Evolutionary conservation across 495 filamentous ascomycete genomes (phyloP).

Genomic region (Penicillium roqueforti): DNA sequence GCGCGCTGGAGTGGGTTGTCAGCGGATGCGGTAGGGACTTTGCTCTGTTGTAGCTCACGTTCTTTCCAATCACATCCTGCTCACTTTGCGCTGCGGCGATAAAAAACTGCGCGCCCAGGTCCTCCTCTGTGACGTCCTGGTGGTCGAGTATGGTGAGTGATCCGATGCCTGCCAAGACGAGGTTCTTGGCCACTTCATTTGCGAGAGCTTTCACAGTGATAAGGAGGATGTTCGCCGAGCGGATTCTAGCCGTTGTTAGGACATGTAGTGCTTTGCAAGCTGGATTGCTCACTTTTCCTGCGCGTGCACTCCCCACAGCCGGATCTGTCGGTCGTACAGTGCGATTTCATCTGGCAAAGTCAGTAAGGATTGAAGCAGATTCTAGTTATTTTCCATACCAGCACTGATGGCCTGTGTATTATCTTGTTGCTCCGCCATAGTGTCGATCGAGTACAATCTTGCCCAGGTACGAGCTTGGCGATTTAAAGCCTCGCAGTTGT

Average conservation of each 20-base stretch:
- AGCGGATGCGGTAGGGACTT: background rate
- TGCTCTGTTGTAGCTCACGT: constrained; percentile 43
- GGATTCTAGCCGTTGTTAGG: constrained; percentile 28
- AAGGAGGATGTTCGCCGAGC: constrained; percentile 84
- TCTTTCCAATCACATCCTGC: constrained; percentile 58
- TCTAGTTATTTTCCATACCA: constrained; percentile 30
- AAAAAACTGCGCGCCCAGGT: constrained; percentile 88
- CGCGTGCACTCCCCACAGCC: constrained; percentile 95
- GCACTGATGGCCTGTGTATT: constrained; percentile 49
- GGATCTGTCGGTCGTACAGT: constrained; percentile 95
- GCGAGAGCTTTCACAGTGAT: constrained; percentile 85
- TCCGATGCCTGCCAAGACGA: constrained; percentile 92
- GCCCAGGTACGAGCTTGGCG: background rate
- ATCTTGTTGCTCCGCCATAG: constrained; percentile 31
- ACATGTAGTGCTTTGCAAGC: background rate
- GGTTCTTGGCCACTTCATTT: constrained; percentile 94
- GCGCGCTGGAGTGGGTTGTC: constrained; percentile 56
- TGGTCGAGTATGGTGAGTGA: constrained; percentile 88
- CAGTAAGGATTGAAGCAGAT: background rate
- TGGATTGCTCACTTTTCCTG: constrained; percentile 61
- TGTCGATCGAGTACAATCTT: background rate
- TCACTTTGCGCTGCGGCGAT: constrained; percentile 55
- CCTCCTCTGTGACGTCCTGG: constrained; percentile 68
- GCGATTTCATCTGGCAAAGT: constrained; percentile 78
- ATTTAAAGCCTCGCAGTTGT: background rate